Evolutionary conservation across 2,329 filamentous ascomycete genomes (phyloP).

Genomic region (Fusarium sp.): DNA sequence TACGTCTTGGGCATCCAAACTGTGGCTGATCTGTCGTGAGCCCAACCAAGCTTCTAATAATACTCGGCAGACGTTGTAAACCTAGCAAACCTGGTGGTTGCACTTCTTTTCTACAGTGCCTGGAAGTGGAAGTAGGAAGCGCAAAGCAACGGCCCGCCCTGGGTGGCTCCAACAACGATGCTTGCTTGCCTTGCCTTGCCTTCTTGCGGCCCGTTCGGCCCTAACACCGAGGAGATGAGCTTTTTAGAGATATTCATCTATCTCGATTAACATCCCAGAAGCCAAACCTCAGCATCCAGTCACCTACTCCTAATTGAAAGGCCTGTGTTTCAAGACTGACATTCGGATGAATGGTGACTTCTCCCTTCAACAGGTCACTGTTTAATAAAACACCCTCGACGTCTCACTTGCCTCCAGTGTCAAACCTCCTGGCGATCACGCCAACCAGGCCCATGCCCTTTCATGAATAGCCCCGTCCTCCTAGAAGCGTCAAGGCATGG

Average conservation of each 20-base stretch:
- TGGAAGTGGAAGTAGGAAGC: slow-evolving; percentile 7
- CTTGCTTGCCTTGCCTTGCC: background rate
- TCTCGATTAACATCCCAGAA: background rate
- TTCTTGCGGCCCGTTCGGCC: slow-evolving; percentile 7
- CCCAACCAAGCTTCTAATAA: slow-evolving; percentile 25
- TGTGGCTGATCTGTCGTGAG: slow-evolving; percentile 20
- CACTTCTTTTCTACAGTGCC: slow-evolving; percentile 9
- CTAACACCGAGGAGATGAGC: slow-evolving; percentile 4
- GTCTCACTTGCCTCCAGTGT: background rate
- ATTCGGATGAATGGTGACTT: slow-evolving; percentile 1
- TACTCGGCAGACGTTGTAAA: slow-evolving; percentile 17
- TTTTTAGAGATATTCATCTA: slow-evolving; percentile 7
- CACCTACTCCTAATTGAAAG: slow-evolving; percentile 1
- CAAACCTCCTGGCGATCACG: slow-evolving; percentile 23
- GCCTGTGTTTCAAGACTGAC: slow-evolving; percentile 3
- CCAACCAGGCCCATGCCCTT: background rate
- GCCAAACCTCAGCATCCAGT: slow-evolving; percentile 8
- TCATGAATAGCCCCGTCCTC: background rate
- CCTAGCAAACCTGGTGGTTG: background rate
- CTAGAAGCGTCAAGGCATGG: slow-evolving; percentile 4
- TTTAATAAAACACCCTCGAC: slow-evolving; percentile 9
- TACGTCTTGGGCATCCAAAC: slow-evolving; percentile 7
- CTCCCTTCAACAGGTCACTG: slow-evolving; percentile 4
- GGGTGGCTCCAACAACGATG: slow-evolving; percentile 6
- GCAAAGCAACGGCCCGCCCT: slow-evolving; percentile 25